Conservation (phyloP, 257 asterid genomes). For the Fraxinus anomala region DNA sequence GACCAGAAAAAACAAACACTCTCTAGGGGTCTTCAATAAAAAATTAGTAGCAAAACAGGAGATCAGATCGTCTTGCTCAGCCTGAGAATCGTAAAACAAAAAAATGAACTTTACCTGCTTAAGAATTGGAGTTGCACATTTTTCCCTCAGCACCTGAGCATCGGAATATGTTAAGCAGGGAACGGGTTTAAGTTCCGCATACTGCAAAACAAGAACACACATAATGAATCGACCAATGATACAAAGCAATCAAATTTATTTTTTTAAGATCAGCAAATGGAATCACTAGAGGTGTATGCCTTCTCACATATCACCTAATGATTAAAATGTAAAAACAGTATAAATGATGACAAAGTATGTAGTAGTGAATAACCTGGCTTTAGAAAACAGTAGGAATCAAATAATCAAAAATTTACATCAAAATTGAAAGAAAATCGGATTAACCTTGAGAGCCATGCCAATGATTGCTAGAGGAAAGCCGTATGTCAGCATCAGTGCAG, state of each 20-base stretch:
- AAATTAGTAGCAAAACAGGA: conserved; percentile 5
- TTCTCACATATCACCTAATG: conserved; percentile 6
- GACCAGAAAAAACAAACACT: not conserved
- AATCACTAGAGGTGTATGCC: conserved; percentile 1
- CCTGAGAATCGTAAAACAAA: not conserved
- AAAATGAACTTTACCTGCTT: conserved; percentile 64
- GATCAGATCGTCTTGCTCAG: not conserved
- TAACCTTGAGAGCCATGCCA: conserved; percentile 99
- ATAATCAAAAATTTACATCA: not conserved
- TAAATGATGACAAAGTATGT: not conserved
- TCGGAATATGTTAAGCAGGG: conserved; percentile 89
- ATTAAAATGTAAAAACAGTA: not conserved
- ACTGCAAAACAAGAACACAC: conserved; percentile 50
- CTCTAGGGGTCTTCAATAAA: not conserved
- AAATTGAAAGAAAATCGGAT: not conserved
- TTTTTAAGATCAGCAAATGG: conserved; percentile 13
- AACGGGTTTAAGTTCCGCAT: conserved; percentile 98
- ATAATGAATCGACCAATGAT: conserved; percentile 8
- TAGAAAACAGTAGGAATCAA: not conserved
- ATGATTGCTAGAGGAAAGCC: conserved; percentile 97
- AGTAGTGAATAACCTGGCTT: not conserved
- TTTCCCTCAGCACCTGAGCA: conserved; percentile 76
- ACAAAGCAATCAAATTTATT: not conserved
- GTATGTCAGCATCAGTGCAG: conserved; percentile 92
- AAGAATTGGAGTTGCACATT: conserved; percentile 84